Evolutionary conservation across 371 early-diverging fungal genomes (phyloP).

Genomic region (Nosema muscidifuracis): DNA sequence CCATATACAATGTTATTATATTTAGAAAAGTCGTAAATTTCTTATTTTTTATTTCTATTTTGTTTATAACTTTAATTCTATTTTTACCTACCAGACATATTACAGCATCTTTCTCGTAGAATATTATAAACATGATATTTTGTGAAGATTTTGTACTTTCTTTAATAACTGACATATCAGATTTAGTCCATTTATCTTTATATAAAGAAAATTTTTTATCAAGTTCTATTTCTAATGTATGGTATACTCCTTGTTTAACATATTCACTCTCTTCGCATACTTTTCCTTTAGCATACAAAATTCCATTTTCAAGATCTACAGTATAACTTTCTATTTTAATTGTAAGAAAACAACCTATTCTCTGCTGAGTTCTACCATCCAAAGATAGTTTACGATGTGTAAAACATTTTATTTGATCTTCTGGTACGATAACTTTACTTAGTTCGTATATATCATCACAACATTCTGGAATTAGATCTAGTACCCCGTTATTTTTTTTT

Average conservation of each 20-base stretch:
- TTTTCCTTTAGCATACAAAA: slow-evolving; percentile 60
- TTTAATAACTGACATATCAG: slow-evolving; percentile 38
- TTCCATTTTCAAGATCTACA: slow-evolving; percentile 54
- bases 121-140: slow-evolving; percentile 55
- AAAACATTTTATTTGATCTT: slow-evolving; percentile 51
- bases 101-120: slow-evolving; percentile 54
- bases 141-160: slow-evolving; percentile 39
- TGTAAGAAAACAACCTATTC: slow-evolving; percentile 49
- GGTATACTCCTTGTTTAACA: slow-evolving; percentile 58
- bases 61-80: slow-evolving; percentile 39
- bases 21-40: slow-evolving; percentile 41
- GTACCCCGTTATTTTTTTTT: slow-evolving; percentile 19
- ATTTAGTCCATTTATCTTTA: slow-evolving; percentile 45
- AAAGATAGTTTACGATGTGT: slow-evolving; percentile 56
- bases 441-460: slow-evolving; percentile 61
- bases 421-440: slow-evolving; percentile 45
- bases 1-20: slow-evolving; percentile 13
- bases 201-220: slow-evolving; percentile 52
- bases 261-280: slow-evolving; percentile 54
- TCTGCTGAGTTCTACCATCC: slow-evolving; percentile 52
- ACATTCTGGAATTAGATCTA: slow-evolving; percentile 49
- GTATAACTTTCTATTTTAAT: slow-evolving; percentile 52
- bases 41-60: slow-evolving; percentile 51
- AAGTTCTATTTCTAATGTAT: slow-evolving; percentile 56
- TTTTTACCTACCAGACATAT: slow-evolving; percentile 39